phyloP scores from a whole-genome alignment of 2,329 filamentous ascomycete genomes.

The Neurospora sp. region DNA sequence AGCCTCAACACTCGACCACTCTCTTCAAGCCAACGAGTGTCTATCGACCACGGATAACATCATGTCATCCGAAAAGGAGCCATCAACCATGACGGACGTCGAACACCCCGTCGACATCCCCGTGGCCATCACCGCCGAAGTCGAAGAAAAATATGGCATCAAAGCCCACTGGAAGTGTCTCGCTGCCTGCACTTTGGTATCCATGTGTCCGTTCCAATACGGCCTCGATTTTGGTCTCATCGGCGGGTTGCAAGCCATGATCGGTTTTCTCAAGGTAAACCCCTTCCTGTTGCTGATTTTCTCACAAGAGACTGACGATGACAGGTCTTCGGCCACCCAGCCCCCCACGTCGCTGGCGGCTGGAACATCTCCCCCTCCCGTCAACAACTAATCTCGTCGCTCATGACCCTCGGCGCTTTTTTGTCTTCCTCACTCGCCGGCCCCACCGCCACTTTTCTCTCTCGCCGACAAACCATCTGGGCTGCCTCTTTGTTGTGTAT shows the following conservation, averaged over 20 bases:
- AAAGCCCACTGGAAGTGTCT: constrained; percentile 23
- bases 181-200: constrained; percentile 34
- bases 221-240: constrained; percentile 41
- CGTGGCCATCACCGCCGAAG: neutral
- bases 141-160: constrained; percentile 13
- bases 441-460: constrained; percentile 24
- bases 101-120: neutral
- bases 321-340: constrained; percentile 28
- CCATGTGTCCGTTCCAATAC: constrained; percentile 41
- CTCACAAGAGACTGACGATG: neutral
- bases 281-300: neutral
- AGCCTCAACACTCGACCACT: too few species aligned
- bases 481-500: constrained; percentile 38
- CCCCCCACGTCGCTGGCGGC: constrained; percentile 25
- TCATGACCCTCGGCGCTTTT: constrained; percentile 38
- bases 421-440: constrained; percentile 32
- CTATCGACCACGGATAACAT: too few species aligned
- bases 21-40: too few species aligned
- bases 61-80: too few species aligned
- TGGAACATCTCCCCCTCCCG: constrained; percentile 35
- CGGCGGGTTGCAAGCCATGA: constrained; percentile 40
- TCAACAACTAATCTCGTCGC: constrained; percentile 37
- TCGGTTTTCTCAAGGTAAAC: constrained; percentile 34
- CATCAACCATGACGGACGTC: neutral
- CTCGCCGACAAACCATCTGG: constrained; percentile 30